Evolutionary conservation across 345 rosid species (phyloP), one percentile per base, ranked within the genome.

Genomic region (Garcia nutans): DNA sequence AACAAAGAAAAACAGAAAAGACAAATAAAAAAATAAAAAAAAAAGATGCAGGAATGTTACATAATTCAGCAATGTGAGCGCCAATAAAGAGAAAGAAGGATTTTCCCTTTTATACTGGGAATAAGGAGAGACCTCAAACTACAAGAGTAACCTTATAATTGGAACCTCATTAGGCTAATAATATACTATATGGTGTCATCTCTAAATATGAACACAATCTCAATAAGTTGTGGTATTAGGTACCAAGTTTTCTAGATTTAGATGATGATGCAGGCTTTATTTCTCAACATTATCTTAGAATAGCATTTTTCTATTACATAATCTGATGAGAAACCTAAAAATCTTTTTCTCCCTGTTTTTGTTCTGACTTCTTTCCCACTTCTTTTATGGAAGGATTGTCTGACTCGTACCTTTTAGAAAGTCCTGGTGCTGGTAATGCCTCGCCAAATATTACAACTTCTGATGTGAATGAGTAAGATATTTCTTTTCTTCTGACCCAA

Each of bases 381-480:
- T 26, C 16, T 20, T 44, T 3, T 57, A 45, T 74, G 63, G 63
- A 70, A 79, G 84, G 86, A 76, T 50, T 81, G 45, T 78, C 88
- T 74, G 87, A 86, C 76, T 84, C 93, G 3, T 88, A 86, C 80
- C 84, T 85, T 67, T 61, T 87, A 76, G 90, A 85, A 57, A 85
- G 62, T 71, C 85, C 89, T 44, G 84, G 78, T 55, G 67, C 72
- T 58, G 68, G 75, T 68, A 79, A 81, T 70, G 81, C 84, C 78
- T 83, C 90, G 33, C 88, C 84, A 56, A 81, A 60, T 80, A 74
- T 65, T 77, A 79, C 79, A 56, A 61, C 86, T 77, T 76, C 89
- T 73, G 89, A 91, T 76, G 64, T 80, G 75, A 86, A 87, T 56
- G 98, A 93, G 98, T 91, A 89, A 77, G 97, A 75, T 31, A 37